These are phyloP conservation scores for Dictyostelium intermedium DNA, from an alignment of 78 protist species.

Conservation along the genomic window DNA sequence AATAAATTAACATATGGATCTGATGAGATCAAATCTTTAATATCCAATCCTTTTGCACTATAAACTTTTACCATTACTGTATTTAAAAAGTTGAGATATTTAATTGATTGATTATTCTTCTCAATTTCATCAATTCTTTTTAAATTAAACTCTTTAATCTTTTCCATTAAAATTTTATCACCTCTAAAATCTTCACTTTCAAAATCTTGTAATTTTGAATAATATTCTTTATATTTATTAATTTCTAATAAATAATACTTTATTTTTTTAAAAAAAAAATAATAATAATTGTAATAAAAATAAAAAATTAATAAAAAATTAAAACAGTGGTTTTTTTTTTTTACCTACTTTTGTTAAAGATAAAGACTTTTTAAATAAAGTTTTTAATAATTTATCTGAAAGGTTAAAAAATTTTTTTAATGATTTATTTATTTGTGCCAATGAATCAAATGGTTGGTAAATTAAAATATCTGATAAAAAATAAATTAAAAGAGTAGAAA, in stretches of 20 bases:
- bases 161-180: neutral
- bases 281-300: too few relatives aligned
- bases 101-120: neutral
- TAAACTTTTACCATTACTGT: neutral
- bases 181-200: slow-evolving; percentile 6
- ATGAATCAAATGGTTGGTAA: neutral
- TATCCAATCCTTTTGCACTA: neutral
- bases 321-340: too few relatives aligned
- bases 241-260: slow-evolving; percentile 18
- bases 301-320: too few relatives aligned
- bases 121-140: neutral
- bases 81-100: neutral
- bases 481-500: slow-evolving; percentile 3
- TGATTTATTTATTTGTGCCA: neutral
- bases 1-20: slow-evolving; percentile 14
- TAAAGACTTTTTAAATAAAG: neutral
- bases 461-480: neutral
- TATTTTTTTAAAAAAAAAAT: too few relatives aligned
- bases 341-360: neutral
- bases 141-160: neutral
- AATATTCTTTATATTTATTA: slow-evolving; percentile 4
- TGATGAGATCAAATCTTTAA: neutral
- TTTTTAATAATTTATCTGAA: neutral
- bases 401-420: neutral
- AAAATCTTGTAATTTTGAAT: neutral